Base-by-base conservation (phyloP, 805 yeast species). In the Kodamaea jinghongensis region DNA sequence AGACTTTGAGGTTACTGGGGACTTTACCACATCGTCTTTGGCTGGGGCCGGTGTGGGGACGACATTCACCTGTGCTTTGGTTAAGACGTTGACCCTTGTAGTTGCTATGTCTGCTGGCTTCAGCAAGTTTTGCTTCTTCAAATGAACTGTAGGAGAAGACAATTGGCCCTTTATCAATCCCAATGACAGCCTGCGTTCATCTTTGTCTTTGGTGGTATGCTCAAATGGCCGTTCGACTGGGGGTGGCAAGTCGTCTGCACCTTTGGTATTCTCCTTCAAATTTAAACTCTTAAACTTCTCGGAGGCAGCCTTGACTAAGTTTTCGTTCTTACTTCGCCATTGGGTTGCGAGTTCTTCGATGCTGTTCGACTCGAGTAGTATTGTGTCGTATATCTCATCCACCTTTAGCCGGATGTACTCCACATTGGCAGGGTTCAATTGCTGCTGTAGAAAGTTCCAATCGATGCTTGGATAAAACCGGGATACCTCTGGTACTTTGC, bases 71-170 rank as follows among this genome's bases (percentile, higher is more conserved):
- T 55, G 56, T 5, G 65, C 46, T 31, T 52, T 54, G 3, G 69
- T 56, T n/a, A 56, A 44, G 4, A 67, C 69, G 40, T 62, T 65
- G 20, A 68, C 57, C 25, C 51, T 57, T 12, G 64, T 58, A 3
- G 64, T 54, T 7, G 57, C 49, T 1, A 61, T 50, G 7, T 54
- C 51, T 2, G 71, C 67, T 3, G 68, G 63, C 17, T 51, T 59
- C 11, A 55, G 52, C 11, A 62, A 41, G 30, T 52, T 48, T 27
- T 45, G 31, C 16, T 44, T 45, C 13, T 54, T 51, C 17, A 39
- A 39, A 7, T 50, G 36, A 10, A 50, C 23, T 20, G 23, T 20
- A 20, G 23, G 23, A 20, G 23, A 20, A 20, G 23, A 20, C 23
- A 20, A 20, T 20, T 20, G 23, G 23, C 23, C 23, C 23, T 20